These are phyloP conservation scores for Ceratorhiza oryzae-sativae DNA, from an alignment of 1,284 basidiomycete genomes.

Conservation along the genomic window DNA sequence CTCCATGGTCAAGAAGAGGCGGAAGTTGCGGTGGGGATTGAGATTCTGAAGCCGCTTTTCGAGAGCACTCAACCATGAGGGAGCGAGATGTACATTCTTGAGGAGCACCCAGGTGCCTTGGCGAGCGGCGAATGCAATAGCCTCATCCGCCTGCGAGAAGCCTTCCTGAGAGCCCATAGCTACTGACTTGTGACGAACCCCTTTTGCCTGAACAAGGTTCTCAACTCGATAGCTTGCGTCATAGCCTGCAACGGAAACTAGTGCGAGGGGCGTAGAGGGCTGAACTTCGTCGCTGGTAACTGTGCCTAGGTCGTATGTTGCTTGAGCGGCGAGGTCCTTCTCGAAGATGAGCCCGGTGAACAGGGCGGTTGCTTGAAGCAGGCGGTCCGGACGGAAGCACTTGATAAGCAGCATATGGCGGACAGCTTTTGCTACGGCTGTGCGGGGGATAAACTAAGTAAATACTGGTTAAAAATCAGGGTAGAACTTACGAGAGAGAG, in stretches of 20 bases:
- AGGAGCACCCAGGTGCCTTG: constrained; percentile 93
- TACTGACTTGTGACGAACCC: constrained; percentile 80
- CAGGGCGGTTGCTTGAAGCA: constrained; percentile 79
- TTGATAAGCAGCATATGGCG: constrained; percentile 83
- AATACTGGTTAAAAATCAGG: constrained; percentile 44
- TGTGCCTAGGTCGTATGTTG: constrained; percentile 73
- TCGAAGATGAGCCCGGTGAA: constrained; percentile 80
- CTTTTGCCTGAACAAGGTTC: constrained; percentile 79
- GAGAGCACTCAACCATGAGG: constrained; percentile 91
- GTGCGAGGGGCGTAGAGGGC: constrained; percentile 82
- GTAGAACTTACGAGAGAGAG: constrained; percentile 65
- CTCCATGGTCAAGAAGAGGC: constrained; percentile 96
- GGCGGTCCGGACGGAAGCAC: constrained; percentile 87
- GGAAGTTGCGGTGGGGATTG: constrained; percentile 87
- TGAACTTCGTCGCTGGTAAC: constrained; percentile 83
- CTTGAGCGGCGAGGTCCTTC: constrained; percentile 75
- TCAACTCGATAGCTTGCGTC: constrained; percentile 96
- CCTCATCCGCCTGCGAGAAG: constrained; percentile 92
- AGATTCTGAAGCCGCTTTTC: constrained; percentile 97
- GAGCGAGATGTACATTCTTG: constrained; percentile 95
- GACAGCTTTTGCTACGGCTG: constrained; percentile 76
- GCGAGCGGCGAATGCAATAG: constrained; percentile 87
- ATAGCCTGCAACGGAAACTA: constrained; percentile 94
- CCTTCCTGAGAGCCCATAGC: constrained; percentile 99
- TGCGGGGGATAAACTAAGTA: constrained; percentile 40